Conservation (phyloP, 2,329 filamentous ascomycete species). For the Sclerotinia sclerotiorum region DNA sequence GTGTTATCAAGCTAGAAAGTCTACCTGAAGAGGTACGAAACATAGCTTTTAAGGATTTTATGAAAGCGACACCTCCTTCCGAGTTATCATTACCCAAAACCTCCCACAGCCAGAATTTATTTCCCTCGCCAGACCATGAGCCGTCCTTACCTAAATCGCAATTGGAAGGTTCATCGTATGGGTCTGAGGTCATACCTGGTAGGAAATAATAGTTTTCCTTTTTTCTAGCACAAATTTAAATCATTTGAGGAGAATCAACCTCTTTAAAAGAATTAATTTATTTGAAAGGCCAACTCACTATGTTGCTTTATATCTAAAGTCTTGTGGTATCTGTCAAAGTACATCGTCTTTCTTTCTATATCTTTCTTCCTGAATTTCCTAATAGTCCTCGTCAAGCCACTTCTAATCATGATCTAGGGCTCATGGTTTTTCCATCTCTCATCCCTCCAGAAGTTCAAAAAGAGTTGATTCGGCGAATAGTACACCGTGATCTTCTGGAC, state of each 20-base stretch:
- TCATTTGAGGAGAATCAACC: background rate
- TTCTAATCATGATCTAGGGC: constrained; percentile 54
- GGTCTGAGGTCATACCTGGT: constrained; percentile 69
- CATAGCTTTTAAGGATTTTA: background rate
- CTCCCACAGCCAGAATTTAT: background rate
- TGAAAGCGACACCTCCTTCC: background rate
- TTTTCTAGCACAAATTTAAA: background rate
- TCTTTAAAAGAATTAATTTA: background rate
- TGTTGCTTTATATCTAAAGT: background rate
- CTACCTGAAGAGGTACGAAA: background rate
- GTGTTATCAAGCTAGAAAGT: background rate
- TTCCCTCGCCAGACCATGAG: background rate
- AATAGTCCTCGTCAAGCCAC: constrained; percentile 2
- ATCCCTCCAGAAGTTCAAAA: constrained; percentile 69
- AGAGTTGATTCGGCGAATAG: constrained; percentile 66
- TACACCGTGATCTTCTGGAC: constrained; percentile 75
- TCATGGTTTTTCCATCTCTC: constrained; percentile 74
- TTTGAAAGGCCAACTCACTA: background rate
- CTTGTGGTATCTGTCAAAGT: background rate
- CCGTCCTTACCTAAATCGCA: background rate
- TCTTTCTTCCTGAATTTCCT: too few relatives aligned
- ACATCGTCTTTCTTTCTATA: background rate
- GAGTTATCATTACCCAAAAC: background rate
- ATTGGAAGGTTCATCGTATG: constrained; percentile 32
- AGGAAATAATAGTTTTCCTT: constrained; percentile 35